These are phyloP conservation scores for Trichocladium uniseriatum DNA, from an alignment of 495 filamentous ascomycete genomes.

Conservation along the genomic window DNA sequence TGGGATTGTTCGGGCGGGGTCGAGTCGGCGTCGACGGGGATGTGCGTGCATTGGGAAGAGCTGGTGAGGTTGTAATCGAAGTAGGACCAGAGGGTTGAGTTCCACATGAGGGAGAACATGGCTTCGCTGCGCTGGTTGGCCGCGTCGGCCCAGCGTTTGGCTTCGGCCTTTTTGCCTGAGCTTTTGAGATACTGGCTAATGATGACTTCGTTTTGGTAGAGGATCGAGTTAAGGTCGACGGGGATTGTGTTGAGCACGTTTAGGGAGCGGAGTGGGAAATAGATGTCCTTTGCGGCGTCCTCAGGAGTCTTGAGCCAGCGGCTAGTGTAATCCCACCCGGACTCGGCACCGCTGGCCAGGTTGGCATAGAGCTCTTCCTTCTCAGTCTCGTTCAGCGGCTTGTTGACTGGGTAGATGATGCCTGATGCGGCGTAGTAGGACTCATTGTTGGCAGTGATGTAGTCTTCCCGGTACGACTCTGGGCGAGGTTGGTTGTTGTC, in stretches of 20 bases:
- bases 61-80: slow-evolving; percentile 46
- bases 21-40: slow-evolving; percentile 31
- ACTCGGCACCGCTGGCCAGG: slow-evolving; percentile 42
- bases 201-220: slow-evolving; percentile 39
- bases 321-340: slow-evolving; percentile 39
- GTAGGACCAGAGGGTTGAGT: slow-evolving; percentile 36
- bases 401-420: slow-evolving; percentile 39
- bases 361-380: slow-evolving; percentile 35
- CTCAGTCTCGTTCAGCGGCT: slow-evolving; percentile 31
- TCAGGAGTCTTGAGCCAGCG: slow-evolving; percentile 34
- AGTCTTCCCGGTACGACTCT: slow-evolving; percentile 43
- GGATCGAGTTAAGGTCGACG: slow-evolving; percentile 44
- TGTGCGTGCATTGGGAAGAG: slow-evolving; percentile 29
- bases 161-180: slow-evolving; percentile 24
- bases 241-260: slow-evolving; percentile 32
- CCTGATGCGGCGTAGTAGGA: slow-evolving; percentile 38
- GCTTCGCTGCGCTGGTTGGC: slow-evolving; percentile 33
- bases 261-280: slow-evolving; percentile 43
- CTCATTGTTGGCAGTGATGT: slow-evolving; percentile 36
- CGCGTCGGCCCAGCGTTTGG: slow-evolving; percentile 22
- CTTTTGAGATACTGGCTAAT: slow-evolving; percentile 31
- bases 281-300: slow-evolving; percentile 38
- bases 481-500: slow-evolving; percentile 42
- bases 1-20: slow-evolving; percentile 22
- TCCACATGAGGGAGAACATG: slow-evolving; percentile 43